phyloP scores from a whole-genome alignment of 768 basidiomycete species.

The Kwoniella sp. region DNA sequence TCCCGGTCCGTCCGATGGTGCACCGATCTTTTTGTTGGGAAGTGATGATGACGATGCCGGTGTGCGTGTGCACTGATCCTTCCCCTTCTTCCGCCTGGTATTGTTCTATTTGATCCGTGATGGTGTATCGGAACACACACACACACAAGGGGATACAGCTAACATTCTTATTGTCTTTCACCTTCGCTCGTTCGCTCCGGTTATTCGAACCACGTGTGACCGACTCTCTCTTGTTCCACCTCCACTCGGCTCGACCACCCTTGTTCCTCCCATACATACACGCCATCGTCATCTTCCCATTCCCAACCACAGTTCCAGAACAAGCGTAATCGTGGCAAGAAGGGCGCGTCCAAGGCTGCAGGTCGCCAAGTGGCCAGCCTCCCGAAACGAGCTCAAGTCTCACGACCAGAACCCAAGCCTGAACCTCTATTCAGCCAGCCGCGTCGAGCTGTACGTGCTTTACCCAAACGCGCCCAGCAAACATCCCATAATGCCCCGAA shows the following conservation, averaged over 20 bases:
- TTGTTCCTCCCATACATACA: neutral
- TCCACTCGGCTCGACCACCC: neutral
- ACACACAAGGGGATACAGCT: constrained; percentile 11
- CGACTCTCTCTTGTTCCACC: neutral
- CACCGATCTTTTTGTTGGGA: neutral
- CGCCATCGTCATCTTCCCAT: neutral
- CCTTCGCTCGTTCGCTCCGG: neutral
- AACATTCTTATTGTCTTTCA: constrained; percentile 9
- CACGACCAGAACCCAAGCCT: neutral
- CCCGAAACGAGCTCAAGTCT: constrained; percentile 13
- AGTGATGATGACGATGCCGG: too few relatives aligned
- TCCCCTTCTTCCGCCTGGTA: neutral
- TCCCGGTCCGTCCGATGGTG: neutral
- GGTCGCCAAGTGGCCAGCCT: constrained; percentile 15
- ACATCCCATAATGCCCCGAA: constrained; percentile 6
- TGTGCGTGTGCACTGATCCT: neutral
- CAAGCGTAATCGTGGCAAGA: constrained; percentile 22
- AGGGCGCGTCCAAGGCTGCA: neutral
- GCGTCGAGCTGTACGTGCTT: neutral
- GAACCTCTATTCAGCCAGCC: neutral
- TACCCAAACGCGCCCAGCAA: constrained; percentile 1
- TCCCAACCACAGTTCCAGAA: constrained; percentile 33
- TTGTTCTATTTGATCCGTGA: constrained; percentile 10
- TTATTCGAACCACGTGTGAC: neutral
- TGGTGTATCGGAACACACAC: constrained; percentile 7